Evolutionary conservation across 2,329 filamentous ascomycete species (phyloP).

Genomic region (Periconia digitata): DNA sequence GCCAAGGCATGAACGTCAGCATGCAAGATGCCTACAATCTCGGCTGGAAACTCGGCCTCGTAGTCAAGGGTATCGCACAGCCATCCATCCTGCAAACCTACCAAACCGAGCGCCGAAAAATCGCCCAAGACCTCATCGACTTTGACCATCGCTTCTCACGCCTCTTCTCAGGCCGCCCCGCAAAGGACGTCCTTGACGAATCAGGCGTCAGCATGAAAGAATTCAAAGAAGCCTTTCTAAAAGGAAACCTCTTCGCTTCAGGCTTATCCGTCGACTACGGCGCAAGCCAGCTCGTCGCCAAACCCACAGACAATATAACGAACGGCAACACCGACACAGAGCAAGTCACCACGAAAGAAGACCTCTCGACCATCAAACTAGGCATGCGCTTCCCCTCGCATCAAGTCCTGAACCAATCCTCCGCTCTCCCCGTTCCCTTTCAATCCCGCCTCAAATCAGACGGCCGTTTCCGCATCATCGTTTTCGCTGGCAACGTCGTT

Average conservation of each 20-base stretch:
- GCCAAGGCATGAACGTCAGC: constrained; percentile 72
- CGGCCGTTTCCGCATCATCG: constrained; percentile 60
- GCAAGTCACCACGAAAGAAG: constrained; percentile 47
- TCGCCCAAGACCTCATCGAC: constrained; percentile 66
- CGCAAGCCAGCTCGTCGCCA: constrained; percentile 57
- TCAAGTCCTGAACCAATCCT: constrained; percentile 62
- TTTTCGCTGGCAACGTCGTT: constrained; percentile 64
- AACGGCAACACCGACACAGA: constrained; percentile 48
- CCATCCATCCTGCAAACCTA: constrained; percentile 54
- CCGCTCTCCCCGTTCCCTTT: constrained; percentile 60
- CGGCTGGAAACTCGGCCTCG: constrained; percentile 58
- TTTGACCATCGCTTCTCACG: constrained; percentile 54
- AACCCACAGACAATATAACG: no score
- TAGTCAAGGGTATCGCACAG: constrained; percentile 47
- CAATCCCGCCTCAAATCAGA: constrained; percentile 59
- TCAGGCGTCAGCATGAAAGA: constrained; percentile 63
- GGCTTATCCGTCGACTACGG: constrained; percentile 62
- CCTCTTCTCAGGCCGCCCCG: constrained; percentile 53
- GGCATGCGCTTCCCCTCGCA: constrained; percentile 62
- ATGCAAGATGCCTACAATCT: constrained; percentile 68
- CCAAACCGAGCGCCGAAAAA: constrained; percentile 55
- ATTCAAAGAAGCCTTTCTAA: constrained; percentile 63
- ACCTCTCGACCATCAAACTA: constrained; percentile 49
- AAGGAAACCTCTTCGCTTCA: constrained; percentile 62
- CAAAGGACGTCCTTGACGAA: constrained; percentile 61